phyloP scores from a whole-genome alignment of 306 rosid species.

The Sindora glabra region DNA sequence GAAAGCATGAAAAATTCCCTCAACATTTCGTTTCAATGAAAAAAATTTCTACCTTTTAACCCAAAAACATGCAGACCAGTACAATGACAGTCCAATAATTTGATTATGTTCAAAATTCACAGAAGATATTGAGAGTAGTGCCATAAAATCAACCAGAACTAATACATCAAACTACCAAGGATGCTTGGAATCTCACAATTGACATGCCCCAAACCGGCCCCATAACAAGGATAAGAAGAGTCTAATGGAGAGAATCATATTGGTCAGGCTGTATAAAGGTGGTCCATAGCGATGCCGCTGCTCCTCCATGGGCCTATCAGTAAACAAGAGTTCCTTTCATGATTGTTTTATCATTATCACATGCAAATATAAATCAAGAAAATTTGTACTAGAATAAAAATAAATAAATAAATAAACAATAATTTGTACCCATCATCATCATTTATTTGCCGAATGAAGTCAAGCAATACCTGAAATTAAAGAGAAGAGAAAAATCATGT shows the following conservation, averaged over 20 bases:
- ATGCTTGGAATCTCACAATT: slow-evolving; percentile 50
- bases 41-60: background rate
- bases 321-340: slow-evolving; percentile 9
- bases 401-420: slow-evolving; percentile 9
- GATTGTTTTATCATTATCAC: background rate
- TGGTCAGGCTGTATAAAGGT: slow-evolving; percentile 74
- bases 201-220: slow-evolving; percentile 54
- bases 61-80: background rate
- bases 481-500: slow-evolving; percentile 11
- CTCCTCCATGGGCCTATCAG: slow-evolving; percentile 93
- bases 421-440: slow-evolving; percentile 82
- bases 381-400: background rate
- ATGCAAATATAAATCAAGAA: slow-evolving; percentile 4
- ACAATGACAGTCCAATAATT: background rate
- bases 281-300: slow-evolving; percentile 97
- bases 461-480: slow-evolving; percentile 75
- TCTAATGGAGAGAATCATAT: slow-evolving; percentile 56
- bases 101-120: background rate
- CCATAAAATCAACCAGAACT: slow-evolving; percentile 8
- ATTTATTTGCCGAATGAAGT: slow-evolving; percentile 72
- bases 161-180: slow-evolving; percentile 6
- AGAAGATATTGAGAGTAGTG: background rate
- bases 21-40: background rate
- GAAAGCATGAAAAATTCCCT: background rate
- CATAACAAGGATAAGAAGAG: slow-evolving; percentile 59